Conservation (phyloP, 495 filamentous ascomycete genomes). For the Annulohypoxylon stygium region DNA sequence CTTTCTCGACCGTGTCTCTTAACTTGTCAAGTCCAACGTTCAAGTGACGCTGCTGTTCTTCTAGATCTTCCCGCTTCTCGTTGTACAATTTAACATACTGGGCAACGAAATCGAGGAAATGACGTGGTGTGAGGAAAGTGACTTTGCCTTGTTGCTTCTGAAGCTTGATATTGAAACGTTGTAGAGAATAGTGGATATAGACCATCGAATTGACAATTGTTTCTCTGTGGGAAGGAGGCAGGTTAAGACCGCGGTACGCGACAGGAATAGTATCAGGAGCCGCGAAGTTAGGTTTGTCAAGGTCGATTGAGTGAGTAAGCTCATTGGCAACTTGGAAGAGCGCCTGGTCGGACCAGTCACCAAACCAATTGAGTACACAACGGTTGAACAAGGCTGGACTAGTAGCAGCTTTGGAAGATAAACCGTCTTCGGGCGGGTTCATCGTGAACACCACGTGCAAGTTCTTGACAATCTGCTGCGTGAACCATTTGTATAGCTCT, state of each 20-base stretch:
- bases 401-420: slow-evolving; percentile 95
- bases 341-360: slow-evolving; percentile 99
- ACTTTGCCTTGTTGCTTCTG: slow-evolving; percentile 90
- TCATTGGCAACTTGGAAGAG: slow-evolving; percentile 98
- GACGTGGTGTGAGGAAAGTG: slow-evolving; percentile 93
- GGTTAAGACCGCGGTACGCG: slow-evolving; percentile 83
- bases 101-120: slow-evolving; percentile 98
- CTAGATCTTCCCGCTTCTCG: slow-evolving; percentile 97
- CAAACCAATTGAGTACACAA: slow-evolving; percentile 99
- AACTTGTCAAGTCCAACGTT: slow-evolving; percentile 98
- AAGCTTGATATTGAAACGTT: slow-evolving; percentile 87
- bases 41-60: slow-evolving; percentile 97
- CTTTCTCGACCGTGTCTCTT: slow-evolving; percentile 98
- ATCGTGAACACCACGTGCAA: slow-evolving; percentile 99
- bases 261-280: slow-evolving; percentile 94
- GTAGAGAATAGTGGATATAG: slow-evolving; percentile 94
- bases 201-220: slow-evolving; percentile 97
- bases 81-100: slow-evolving; percentile 98
- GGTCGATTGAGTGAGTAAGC: slow-evolving; percentile 93
- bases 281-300: slow-evolving; percentile 84
- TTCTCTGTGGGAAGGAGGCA: slow-evolving; percentile 91
- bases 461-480: slow-evolving; percentile 98
- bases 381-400: slow-evolving; percentile 98
- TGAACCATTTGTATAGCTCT: slow-evolving; percentile 99
- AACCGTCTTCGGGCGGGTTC: slow-evolving; percentile 97